Evolutionary conservation across 2,329 filamentous ascomycete genomes (phyloP).

Genomic region (Aspergillus brunneoviolaceus): DNA sequence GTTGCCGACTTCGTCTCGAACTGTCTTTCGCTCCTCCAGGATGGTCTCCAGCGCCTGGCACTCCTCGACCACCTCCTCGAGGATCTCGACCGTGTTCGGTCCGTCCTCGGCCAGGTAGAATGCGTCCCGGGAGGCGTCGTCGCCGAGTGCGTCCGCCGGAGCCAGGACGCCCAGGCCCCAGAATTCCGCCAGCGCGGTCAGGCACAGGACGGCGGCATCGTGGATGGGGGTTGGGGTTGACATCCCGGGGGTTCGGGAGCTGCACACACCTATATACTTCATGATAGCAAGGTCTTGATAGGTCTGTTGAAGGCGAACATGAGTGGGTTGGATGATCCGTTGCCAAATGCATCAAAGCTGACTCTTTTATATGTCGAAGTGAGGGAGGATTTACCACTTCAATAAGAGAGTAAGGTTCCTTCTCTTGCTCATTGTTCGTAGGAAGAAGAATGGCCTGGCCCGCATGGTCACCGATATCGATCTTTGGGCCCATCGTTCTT

Average conservation of each 20-base stretch:
- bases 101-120: neutral
- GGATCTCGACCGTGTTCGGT: neutral
- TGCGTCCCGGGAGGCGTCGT: neutral
- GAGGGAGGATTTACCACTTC: too few relatives aligned
- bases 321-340: too few relatives aligned
- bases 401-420: too few relatives aligned
- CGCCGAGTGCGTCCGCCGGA: neutral
- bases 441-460: too few relatives aligned
- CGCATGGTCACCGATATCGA: too few relatives aligned
- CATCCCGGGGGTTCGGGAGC: neutral
- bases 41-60: neutral
- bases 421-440: too few relatives aligned
- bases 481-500: too few relatives aligned
- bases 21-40: neutral
- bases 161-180: neutral
- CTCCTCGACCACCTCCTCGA: neutral
- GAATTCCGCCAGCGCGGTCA: neutral
- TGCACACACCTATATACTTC: too few relatives aligned
- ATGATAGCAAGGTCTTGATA: too few relatives aligned
- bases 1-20: neutral
- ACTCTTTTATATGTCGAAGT: too few relatives aligned
- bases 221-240: neutral
- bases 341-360: too few relatives aligned
- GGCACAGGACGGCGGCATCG: neutral
- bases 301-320: too few relatives aligned